Base-by-base conservation (phyloP, 169 alveolate species). In the Eimeria praecox region DNA sequence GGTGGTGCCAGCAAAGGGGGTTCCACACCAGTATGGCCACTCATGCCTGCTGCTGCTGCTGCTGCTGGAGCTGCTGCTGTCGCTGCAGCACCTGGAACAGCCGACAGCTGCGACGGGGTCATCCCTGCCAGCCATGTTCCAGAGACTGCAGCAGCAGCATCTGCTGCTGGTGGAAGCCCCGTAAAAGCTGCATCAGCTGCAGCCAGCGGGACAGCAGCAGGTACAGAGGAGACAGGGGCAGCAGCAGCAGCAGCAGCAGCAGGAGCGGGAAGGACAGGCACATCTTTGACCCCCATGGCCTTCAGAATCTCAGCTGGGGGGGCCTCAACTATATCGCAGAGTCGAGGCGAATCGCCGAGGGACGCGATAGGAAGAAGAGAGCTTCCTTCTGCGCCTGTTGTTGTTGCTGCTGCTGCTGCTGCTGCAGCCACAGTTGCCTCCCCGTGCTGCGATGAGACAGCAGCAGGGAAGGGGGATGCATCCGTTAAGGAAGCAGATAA, bases 291-390 rank as follows among this genome's bases (percentile, higher is more conserved):
- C 30, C 93, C 93, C 93, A 87, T 87, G 27, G 82, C 93, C 35
- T 62, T 71, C 62, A 87, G 69, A 27, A 87, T 40, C 71, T 87
- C 93, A 22, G 83, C 93, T 38, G 93, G 93, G 27, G 93, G 93
- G 24, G 93, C 64, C 62, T 87, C 93, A 2, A 87, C 62, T 27
- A 87, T 87, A 49, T 87, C 93, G 30, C 82, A 87, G 64, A 87
- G 93, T 3, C 93, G 78, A 33, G 93, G 93, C 22, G 93, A 87
- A 75, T 87, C 93, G 2, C 82, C 71, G 42, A 87, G 82, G n/a
- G 93, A 46, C 12, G 64, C 66, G 56, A 62, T 46, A 18, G 82
- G 93, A 44, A 87, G 44, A 8, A 62, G 49, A 5, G 82, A 56
- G 40, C 78, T 33, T 0, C 27, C 82, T 33, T 44, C 78, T 35